These are phyloP conservation scores for Ceriops zippeliana DNA, from an alignment of 345 rosid genomes.

Conservation along the genomic window DNA sequence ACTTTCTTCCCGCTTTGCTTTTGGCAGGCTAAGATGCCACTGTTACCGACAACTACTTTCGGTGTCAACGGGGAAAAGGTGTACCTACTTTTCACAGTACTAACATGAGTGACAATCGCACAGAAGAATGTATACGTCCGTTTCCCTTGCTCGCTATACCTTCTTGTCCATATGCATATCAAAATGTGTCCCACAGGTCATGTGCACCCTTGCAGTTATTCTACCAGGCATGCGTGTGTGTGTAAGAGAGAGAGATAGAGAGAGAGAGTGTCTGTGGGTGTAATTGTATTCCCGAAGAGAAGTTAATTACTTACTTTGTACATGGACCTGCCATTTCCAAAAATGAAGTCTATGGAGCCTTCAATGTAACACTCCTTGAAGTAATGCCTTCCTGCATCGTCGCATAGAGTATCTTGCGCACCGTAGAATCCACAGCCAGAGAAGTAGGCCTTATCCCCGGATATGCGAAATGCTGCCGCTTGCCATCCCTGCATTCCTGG, in stretches of 20 bases:
- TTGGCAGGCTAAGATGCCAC: slow-evolving; percentile 13
- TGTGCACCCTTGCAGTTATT: too few relatives aligned
- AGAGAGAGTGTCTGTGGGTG: too few relatives aligned
- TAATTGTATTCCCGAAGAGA: too few relatives aligned
- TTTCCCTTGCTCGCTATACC: not conserved
- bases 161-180: not conserved
- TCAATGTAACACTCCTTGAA: slow-evolving; percentile 89
- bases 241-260: too few relatives aligned
- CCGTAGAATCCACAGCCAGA: slow-evolving; percentile 89
- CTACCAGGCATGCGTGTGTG: too few relatives aligned
- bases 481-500: slow-evolving; percentile 97
- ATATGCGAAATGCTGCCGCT: slow-evolving; percentile 85
- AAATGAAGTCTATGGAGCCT: slow-evolving; percentile 92
- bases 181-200: not conserved
- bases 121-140: slow-evolving; percentile 17
- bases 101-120: not conserved
- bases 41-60: slow-evolving; percentile 17
- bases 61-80: slow-evolving; percentile 7
- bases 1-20: not conserved
- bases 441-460: slow-evolving; percentile 91
- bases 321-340: slow-evolving; percentile 94
- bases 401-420: slow-evolving; percentile 90
- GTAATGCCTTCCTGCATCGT: slow-evolving; percentile 92
- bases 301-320: slow-evolving; percentile 50
- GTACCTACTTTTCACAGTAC: slow-evolving; percentile 1